Evolutionary conservation across 805 yeast species (phyloP).

Genomic region (Candida nitratophila): DNA sequence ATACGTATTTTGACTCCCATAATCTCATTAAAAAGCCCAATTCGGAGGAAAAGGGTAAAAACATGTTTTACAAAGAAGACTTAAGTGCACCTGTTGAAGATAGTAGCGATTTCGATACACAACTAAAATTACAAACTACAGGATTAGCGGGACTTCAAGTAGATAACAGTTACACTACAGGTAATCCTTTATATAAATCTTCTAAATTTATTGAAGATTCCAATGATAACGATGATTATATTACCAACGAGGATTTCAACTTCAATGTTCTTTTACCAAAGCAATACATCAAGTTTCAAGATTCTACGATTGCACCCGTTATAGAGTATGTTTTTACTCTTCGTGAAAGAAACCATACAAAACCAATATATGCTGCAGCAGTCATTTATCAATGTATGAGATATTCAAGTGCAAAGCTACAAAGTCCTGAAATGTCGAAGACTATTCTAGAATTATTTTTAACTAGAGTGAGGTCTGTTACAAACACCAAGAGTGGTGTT

Average conservation of each 20-base stretch:
- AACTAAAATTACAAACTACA: conserved; percentile 34
- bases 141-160: conserved; percentile 18
- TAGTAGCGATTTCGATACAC: conserved; percentile 23
- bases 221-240: conserved; percentile 22
- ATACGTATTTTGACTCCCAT: conserved; percentile 52
- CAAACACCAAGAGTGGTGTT: conserved; percentile 55
- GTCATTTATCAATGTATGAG: conserved; percentile 63
- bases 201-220: conserved; percentile 24
- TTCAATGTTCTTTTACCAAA: conserved; percentile 48
- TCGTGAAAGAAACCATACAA: conserved; percentile 39
- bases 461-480: conserved; percentile 52
- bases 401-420: conserved; percentile 52
- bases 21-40: conserved; percentile 24
- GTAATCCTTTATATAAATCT: conserved; percentile 13
- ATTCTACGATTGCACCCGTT: conserved; percentile 43
- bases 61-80: conserved; percentile 13
- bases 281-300: conserved; percentile 57
- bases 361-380: conserved; percentile 58
- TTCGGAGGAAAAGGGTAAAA: conserved; percentile 3
- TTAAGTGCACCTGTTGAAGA: conserved; percentile 7
- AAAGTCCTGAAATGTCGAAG: conserved; percentile 49
- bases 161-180: conserved; percentile 6
- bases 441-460: conserved; percentile 54
- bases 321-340: conserved; percentile 41
- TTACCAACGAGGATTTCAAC: conserved; percentile 33